These are phyloP conservation scores for Rhodotorula taiwanensis DNA, from an alignment of 768 basidiomycete genomes.

Conservation along the genomic window DNA sequence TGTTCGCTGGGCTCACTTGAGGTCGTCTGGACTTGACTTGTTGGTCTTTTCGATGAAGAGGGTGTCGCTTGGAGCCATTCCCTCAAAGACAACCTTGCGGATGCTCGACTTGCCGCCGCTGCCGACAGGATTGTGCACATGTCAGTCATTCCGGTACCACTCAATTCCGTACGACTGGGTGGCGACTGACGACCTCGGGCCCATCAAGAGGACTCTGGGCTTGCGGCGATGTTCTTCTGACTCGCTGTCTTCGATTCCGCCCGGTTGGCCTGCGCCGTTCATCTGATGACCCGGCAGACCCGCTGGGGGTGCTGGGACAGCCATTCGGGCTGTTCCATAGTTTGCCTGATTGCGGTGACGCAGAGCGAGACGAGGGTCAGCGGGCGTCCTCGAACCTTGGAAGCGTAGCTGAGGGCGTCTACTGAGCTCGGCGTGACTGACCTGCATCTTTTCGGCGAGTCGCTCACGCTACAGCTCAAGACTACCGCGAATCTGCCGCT, in stretches of 20 bases:
- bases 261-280: not conserved
- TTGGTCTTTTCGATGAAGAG: slow-evolving; percentile 85
- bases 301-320: not conserved
- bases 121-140: not conserved
- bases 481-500: too few species aligned
- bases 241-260: slow-evolving; percentile 1
- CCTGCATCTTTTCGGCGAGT: too few species aligned
- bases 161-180: too few species aligned
- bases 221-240: slow-evolving; percentile 20
- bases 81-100: slow-evolving; percentile 82
- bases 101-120: slow-evolving; percentile 92
- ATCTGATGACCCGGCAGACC: not conserved
- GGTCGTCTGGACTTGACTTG: slow-evolving; percentile 53
- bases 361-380: not conserved
- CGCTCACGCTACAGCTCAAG: too few species aligned
- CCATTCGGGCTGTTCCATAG: not conserved
- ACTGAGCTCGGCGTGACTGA: too few species aligned
- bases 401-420: too few species aligned
- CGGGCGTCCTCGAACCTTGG: not conserved
- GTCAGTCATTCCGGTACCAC: too few species aligned
- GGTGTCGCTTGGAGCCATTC: slow-evolving; percentile 70
- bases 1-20: slow-evolving; percentile 61
- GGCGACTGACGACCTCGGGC: slow-evolving; percentile 16
- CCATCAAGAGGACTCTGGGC: slow-evolving; percentile 27
- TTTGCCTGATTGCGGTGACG: not conserved